Base-by-base conservation (phyloP, 257 asterid genomes). In the Salvia splendens region DNA sequence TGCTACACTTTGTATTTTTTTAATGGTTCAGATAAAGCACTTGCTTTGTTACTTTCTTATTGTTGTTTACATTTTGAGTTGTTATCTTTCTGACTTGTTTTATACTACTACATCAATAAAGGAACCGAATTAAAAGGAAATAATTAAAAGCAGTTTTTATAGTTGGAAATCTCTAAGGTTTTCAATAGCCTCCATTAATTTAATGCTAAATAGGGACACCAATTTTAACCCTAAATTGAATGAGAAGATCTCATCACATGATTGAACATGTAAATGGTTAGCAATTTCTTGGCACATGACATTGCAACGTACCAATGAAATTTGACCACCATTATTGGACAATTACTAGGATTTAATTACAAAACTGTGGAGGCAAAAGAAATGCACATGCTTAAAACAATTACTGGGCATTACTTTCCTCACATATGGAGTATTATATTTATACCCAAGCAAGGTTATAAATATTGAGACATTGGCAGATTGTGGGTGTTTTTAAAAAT, bases 181-280 rank as follows among this genome's bases (percentile, higher is more conserved):
- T 35, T 45, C 1, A 45, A 46, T 12, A 12, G 5, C 14, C 8
- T 46, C 17, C 17, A 12, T 46, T 12, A 0, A 4, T 12, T 46
- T 4, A 46, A 6, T 35, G 40, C 40, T 35, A 35, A 35, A 35
- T 35, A 0, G 5, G 5, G 40, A 35, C 40, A 4, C 40, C 7
- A 35, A 4, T 35, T 35, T 6, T 35, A 35, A 35, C 40, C 7
- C 40, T 6, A 35, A 46, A 46, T 36, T 32, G 12, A 47, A 56
- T 68, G 51, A 33, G 9, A 38, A 68, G 70, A 69, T 64, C 30
- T 40, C 14, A 56, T 75, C 84, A 81, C 88, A 72, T 77, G 84
- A 65, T 12, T 20, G 76, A 53, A 73, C 77, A 63, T 74, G 72
- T 55, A 56, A 73, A 66, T 14, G 40, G 33, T 41, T 45, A 67